Conservation (phyloP, 2,329 filamentous ascomycete species). For the Arthrinium phaeospermum region DNA sequence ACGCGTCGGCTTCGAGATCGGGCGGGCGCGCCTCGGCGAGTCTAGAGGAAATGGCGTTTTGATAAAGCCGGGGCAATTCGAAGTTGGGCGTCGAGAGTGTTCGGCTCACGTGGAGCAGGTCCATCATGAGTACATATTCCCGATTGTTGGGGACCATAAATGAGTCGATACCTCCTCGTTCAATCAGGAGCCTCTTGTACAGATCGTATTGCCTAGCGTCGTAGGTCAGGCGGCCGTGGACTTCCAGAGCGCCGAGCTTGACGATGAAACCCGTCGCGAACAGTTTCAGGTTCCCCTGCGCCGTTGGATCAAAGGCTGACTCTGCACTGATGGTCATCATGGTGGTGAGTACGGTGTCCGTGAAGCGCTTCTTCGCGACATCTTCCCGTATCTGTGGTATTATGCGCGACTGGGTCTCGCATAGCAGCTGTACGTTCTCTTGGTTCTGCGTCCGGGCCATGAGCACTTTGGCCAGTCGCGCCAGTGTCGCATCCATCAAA, state of each 20-base stretch:
- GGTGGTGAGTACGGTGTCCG: not conserved
- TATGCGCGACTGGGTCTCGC: constrained; percentile 2
- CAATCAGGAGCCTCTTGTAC: not conserved
- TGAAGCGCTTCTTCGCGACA: not conserved
- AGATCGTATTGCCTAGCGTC: not conserved
- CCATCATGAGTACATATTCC: constrained; percentile 3
- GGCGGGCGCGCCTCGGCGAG: not conserved
- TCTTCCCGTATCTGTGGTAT: not conserved
- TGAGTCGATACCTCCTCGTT: not conserved
- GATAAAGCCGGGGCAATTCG: not conserved
- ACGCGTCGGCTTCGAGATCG: not conserved
- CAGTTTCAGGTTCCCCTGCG: not conserved
- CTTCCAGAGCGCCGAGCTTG: not conserved
- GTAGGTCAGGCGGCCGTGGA: not conserved
- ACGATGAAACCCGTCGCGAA: not conserved
- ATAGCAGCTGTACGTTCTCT: not conserved
- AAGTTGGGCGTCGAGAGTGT: not conserved
- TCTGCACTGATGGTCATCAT: constrained; percentile 14
- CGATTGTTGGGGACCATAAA: not conserved
- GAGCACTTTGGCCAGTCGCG: not conserved
- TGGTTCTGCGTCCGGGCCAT: constrained; percentile 6
- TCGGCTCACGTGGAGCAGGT: not conserved
- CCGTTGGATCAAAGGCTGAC: not conserved
- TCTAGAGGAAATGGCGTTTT: not conserved
- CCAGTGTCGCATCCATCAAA: not conserved